Base-by-base conservation (phyloP, 805 yeast species). In the Sugiyamaella floridensis region DNA sequence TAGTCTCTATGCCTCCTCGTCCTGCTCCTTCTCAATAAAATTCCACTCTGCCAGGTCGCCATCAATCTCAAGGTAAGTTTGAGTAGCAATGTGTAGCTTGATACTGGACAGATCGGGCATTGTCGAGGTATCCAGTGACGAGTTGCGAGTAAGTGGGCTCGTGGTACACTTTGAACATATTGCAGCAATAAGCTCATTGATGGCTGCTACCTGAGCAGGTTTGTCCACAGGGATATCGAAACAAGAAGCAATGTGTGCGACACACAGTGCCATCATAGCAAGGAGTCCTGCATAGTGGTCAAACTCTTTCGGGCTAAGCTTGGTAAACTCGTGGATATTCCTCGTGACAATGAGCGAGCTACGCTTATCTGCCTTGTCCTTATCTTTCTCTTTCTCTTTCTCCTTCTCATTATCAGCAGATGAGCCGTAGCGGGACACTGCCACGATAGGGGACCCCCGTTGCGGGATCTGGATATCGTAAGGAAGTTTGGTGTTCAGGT, bases 1-100 rank as follows among this genome's bases (percentile, higher is more conserved):
- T 29, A 26, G 42, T 18, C 41, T 20, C 11, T 28, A 29, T 11
- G 32, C 44, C 10, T 47, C 43, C 19, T 40, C 43, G 20, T 29
- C 18, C 5, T 40, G 51, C 6, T 56, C 58, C 34, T 50, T 53
- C 15, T 58, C 62, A 14, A 66, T 58, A 12, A 65, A 51, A 49
- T 63, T 64, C 72, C 72, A 68, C 49, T 68, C 71, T 10, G 64
- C 68, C 1, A 65, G 57, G 29, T 59, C 63, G 16, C 71, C 70
- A 49, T 67, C 64, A 40, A 67, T 55, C 43, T 63, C 71, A 20
- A 64, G 53, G 41, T 62, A 67, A n/a, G 63, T 56, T 54, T 66
- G 71, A 6, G 67, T 64, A 8, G 66, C 47, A 28, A 62, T 62
- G 54, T 59, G 56, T 49, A 60, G 63, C 18, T 46, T 48, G 15